These are phyloP conservation scores for Saitoella complicata DNA, from an alignment of 805 yeast species.

Conservation along the genomic window DNA sequence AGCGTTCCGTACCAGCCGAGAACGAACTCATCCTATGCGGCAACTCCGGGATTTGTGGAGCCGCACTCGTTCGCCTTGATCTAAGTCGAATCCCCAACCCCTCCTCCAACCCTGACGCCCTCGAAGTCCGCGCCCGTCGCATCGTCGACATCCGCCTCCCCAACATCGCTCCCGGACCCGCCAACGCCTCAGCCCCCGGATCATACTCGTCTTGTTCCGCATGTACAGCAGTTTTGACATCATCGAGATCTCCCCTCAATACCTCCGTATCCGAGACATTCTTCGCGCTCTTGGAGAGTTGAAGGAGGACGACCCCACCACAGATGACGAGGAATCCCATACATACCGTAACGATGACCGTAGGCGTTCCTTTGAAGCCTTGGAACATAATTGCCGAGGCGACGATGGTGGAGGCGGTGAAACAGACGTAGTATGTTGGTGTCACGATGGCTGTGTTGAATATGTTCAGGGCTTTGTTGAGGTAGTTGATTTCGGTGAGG, in stretches of 20 bases:
- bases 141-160: no score
- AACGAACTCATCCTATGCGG: no score
- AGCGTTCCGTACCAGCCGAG: no score
- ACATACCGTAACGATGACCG: conserved; percentile 1
- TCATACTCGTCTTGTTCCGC: background rate
- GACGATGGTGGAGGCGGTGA: conserved; percentile 3
- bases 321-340: conserved; percentile 2
- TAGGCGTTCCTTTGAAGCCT: conserved; percentile 4
- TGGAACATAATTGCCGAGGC: conserved; percentile 4
- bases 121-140: no score
- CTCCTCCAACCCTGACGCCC: no score
- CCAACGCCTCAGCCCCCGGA: background rate
- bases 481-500: conserved; percentile 3
- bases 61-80: no score
- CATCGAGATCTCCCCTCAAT: background rate
- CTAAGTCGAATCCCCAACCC: no score
- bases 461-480: conserved; percentile 4
- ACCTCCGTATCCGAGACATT: background rate
- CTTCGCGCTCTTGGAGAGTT: conserved; percentile 1
- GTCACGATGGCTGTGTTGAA: conserved; percentile 5
- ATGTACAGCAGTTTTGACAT: background rate
- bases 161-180: background rate
- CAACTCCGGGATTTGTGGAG: no score
- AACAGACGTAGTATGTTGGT: conserved; percentile 4
- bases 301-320: conserved; percentile 1